Conservation (phyloP, 306 rosid species). For the Bauhinia variegata region DNA sequence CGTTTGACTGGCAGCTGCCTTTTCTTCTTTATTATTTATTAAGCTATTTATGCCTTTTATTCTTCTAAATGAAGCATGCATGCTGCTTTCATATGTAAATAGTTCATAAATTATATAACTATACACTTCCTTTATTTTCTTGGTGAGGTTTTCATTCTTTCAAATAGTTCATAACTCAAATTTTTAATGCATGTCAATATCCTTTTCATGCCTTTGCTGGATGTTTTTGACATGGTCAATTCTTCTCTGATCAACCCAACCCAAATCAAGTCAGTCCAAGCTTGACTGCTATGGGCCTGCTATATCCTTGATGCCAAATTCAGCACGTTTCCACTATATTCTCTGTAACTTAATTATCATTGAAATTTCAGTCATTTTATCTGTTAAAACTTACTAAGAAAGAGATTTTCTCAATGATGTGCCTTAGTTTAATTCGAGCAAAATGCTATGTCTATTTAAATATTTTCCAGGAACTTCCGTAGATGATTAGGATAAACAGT, state of each 20-base stretch:
- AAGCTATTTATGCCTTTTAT: slow-evolving; percentile 18
- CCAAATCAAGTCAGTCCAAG: background rate
- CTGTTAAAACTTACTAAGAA: background rate
- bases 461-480: background rate
- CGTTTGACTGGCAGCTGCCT: background rate
- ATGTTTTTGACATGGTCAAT: slow-evolving; percentile 11
- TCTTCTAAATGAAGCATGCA: slow-evolving; percentile 24
- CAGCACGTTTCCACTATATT: slow-evolving; percentile 9
- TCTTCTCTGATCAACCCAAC: background rate
- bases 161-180: no score
- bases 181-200: slow-evolving; percentile 21
- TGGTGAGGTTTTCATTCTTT: slow-evolving; percentile 25
- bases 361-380: background rate
- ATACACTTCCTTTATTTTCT: slow-evolving; percentile 24
- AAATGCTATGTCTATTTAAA: slow-evolving; percentile 3
- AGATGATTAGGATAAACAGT: slow-evolving; percentile 20
- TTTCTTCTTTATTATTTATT: slow-evolving; percentile 27
- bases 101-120: slow-evolving; percentile 14
- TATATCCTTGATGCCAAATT: slow-evolving; percentile 11
- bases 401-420: background rate
- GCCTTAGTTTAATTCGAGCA: slow-evolving; percentile 6
- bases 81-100: slow-evolving; percentile 18
- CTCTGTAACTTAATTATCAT: slow-evolving; percentile 8
- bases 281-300: background rate
- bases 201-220: slow-evolving; percentile 24